These are phyloP conservation scores for Alternaria arborescens DNA, from an alignment of 2,329 filamentous ascomycete species.

Conservation along the genomic window DNA sequence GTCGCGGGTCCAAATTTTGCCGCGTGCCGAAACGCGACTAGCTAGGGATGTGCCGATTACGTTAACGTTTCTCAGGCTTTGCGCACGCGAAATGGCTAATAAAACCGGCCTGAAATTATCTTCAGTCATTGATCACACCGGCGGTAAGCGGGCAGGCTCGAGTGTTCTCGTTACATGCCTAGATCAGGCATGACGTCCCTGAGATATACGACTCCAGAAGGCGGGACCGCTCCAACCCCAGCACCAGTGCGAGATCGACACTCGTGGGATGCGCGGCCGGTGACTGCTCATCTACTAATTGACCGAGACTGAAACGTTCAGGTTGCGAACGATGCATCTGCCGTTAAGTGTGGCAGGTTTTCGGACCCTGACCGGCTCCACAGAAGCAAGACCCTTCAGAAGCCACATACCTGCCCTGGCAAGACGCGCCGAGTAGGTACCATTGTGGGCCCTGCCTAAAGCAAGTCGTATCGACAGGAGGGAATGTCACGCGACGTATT, in stretches of 20 bases:
- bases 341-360: background rate
- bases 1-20: conserved; percentile 11
- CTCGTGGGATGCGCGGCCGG: background rate
- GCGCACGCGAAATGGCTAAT: conserved; percentile 11
- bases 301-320: background rate
- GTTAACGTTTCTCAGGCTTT: conserved; percentile 16
- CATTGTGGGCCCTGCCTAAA: conserved; percentile 2
- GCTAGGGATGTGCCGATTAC: conserved; percentile 15
- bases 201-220: background rate
- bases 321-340: background rate
- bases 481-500: conserved; percentile 5
- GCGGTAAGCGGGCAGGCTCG: conserved; percentile 11
- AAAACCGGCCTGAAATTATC: conserved; percentile 5
- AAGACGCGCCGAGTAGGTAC: conserved; percentile 4
- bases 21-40: conserved; percentile 14
- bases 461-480: background rate
- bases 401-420: background rate
- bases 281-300: background rate
- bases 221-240: background rate
- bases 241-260: background rate
- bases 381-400: background rate
- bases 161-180: conserved; percentile 3
- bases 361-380: conserved; percentile 9
- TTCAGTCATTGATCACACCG: conserved; percentile 4
- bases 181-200: conserved; percentile 8